Conservation (phyloP, 2,329 filamentous ascomycete species). For the Aaosphaeria pasadenensis region DNA sequence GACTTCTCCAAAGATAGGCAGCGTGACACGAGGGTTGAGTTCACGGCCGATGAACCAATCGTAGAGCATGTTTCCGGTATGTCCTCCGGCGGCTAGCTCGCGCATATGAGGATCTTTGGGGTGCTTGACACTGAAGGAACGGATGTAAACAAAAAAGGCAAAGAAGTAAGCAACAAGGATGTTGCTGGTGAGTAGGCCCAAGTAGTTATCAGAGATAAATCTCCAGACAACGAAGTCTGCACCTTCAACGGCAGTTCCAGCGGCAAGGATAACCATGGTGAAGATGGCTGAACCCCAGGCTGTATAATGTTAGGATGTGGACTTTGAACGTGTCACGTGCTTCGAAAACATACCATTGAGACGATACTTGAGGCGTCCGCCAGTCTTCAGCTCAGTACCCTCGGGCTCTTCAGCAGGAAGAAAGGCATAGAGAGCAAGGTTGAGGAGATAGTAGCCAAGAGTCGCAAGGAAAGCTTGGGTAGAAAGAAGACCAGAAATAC, state of each 20-base stretch:
- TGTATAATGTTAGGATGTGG: slow-evolving; percentile 34
- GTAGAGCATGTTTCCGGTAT: slow-evolving; percentile 81
- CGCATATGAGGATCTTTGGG: slow-evolving; percentile 68
- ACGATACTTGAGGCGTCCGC: slow-evolving; percentile 76
- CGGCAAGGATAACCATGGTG: slow-evolving; percentile 67
- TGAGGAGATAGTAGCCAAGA: slow-evolving; percentile 75
- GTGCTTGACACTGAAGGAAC: slow-evolving; percentile 74
- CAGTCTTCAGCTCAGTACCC: slow-evolving; percentile 67
- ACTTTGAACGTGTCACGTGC: slow-evolving; percentile 5
- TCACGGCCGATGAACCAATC: slow-evolving; percentile 97
- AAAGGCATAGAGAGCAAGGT: slow-evolving; percentile 69
- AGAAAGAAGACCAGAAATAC: slow-evolving; percentile 68
- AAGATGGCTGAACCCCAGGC: slow-evolving; percentile 73
- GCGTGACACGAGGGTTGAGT: slow-evolving; percentile 78
- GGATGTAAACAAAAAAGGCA: slow-evolving; percentile 75
- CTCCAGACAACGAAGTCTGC: slow-evolving; percentile 85
- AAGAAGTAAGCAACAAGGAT: slow-evolving; percentile 71
- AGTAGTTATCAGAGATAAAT: slow-evolving; percentile 87
- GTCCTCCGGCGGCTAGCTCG: slow-evolving; percentile 77
- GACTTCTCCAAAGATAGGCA: slow-evolving; percentile 78
- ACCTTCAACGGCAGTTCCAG: slow-evolving; percentile 73
- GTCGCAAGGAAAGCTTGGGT: slow-evolving; percentile 67
- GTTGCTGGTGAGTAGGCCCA: slow-evolving; percentile 81
- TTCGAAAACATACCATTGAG: slow-evolving; percentile 52
- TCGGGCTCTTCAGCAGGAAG: slow-evolving; percentile 71